phyloP scores from a whole-genome alignment of 139 green algal genomes.

The Chlorella sp. region DNA sequence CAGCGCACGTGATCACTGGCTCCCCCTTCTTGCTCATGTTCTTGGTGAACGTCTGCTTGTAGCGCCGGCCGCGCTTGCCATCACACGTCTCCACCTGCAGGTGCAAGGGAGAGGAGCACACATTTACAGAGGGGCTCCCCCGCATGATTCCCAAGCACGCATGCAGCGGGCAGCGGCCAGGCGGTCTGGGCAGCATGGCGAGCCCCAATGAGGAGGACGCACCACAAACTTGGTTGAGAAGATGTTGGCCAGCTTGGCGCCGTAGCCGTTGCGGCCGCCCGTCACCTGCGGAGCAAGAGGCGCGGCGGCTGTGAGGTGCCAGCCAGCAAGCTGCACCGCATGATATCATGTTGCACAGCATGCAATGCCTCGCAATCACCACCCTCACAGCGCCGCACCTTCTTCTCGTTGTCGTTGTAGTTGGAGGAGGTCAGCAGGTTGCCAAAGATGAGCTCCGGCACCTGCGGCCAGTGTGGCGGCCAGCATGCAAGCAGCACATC shows the following conservation, averaged over 20 bases:
- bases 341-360: neutral
- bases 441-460: conserved; percentile 99
- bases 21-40: conserved; percentile 84
- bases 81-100: conserved; percentile 91
- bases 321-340: neutral
- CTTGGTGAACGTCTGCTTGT: conserved; percentile 86
- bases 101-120: no score
- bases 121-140: no score
- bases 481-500: no score
- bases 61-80: conserved; percentile 79
- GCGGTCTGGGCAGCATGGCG: no score
- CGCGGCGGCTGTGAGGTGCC: neutral
- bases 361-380: neutral
- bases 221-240: conserved; percentile 96
- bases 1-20: conserved; percentile 72
- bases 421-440: conserved; percentile 98
- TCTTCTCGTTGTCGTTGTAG: conserved; percentile 99
- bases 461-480: no score
- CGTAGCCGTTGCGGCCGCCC: conserved; percentile 98
- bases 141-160: no score
- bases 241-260: conserved; percentile 99
- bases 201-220: no score
- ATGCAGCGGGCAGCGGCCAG: no score
- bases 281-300: conserved; percentile 73
- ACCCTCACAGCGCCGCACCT: conserved; percentile 60